Percentiles rank a stretch among this genome's conserved stretches.
Evolutionary conservation across 163 green algal genomes (phyloP).

Genomic region (Coccomyxa subellipsoidea): DNA sequence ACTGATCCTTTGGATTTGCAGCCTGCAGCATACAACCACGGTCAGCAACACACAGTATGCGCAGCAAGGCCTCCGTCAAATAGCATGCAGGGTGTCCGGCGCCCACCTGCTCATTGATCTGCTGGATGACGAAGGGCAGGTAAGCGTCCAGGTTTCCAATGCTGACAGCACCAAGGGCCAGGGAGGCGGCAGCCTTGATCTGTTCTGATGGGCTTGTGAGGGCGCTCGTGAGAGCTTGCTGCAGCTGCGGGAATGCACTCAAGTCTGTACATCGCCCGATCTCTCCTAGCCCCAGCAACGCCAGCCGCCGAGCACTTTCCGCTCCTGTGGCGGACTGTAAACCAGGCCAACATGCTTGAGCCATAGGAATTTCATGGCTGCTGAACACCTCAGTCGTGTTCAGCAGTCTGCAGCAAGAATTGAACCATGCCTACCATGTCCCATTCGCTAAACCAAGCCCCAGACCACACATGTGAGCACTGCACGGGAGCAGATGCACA

Average conservation of each 20-base stretch:
- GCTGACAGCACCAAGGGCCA: slow-evolving; percentile 82
- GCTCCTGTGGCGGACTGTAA: neutral
- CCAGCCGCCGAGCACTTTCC: slow-evolving; percentile 52
- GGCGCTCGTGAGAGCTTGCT: slow-evolving; percentile 41
- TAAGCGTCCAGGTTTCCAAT: slow-evolving; percentile 73
- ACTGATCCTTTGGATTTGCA: slow-evolving; percentile 74
- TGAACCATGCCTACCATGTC: too few species aligned
- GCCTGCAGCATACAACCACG: slow-evolving; percentile 9
- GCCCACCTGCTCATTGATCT: slow-evolving; percentile 48
- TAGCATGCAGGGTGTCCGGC: neutral
- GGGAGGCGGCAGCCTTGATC: slow-evolving; percentile 73
- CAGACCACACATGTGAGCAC: too few species aligned
- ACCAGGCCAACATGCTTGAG: neutral
- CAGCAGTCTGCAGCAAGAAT: too few species aligned
- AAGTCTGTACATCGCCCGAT: slow-evolving; percentile 76
- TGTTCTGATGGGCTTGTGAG: slow-evolving; percentile 65
- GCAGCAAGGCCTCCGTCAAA: neutral
- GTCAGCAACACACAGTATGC: neutral
- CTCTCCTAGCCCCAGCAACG: slow-evolving; percentile 85
- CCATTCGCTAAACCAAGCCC: too few species aligned
- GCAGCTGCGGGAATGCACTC: slow-evolving; percentile 45
- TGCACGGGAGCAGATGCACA: too few species aligned
- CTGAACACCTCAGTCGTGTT: too few species aligned
- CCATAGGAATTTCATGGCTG: neutral
- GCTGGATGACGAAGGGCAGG: slow-evolving; percentile 59